These are phyloP conservation scores for Vitis rotundifolia DNA, from an alignment of 164 flowering plant genomes.

Conservation along the genomic window DNA sequence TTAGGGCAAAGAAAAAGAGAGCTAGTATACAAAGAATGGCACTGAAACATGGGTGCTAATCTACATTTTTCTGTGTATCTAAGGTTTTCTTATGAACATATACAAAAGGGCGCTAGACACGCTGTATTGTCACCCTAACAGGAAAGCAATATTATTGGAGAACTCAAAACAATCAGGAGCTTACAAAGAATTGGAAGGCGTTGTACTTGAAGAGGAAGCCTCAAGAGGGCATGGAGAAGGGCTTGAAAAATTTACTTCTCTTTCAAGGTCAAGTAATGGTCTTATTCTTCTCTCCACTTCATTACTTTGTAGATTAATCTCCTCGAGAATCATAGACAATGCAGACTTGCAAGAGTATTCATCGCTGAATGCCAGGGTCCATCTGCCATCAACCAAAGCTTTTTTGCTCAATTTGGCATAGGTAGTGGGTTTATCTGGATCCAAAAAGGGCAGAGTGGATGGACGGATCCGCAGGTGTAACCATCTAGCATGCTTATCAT, in stretches of 20 bases:
- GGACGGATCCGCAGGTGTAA: slow-evolving; percentile 93
- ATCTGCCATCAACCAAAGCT: slow-evolving; percentile 86
- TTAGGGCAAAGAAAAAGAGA: slow-evolving; percentile 15
- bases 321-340: slow-evolving; percentile 69
- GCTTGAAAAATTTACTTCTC: slow-evolving; percentile 22
- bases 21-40: slow-evolving; percentile 54
- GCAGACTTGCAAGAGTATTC: slow-evolving; percentile 77
- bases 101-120: slow-evolving; percentile 30
- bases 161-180: slow-evolving; percentile 16
- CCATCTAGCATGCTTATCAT: slow-evolving; percentile 88
- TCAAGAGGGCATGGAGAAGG: slow-evolving; percentile 13
- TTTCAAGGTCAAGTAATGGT: slow-evolving; percentile 60
- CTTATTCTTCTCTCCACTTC: slow-evolving; percentile 76
- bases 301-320: slow-evolving; percentile 47
- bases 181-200: slow-evolving; percentile 27
- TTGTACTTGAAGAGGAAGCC: slow-evolving; percentile 23
- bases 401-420: slow-evolving; percentile 48
- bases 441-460: slow-evolving; percentile 61
- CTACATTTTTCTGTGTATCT: slow-evolving; percentile 31
- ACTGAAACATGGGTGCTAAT: slow-evolving; percentile 20
- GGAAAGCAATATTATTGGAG: slow-evolving; percentile 22
- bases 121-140: slow-evolving; percentile 27
- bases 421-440: slow-evolving; percentile 38
- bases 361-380: slow-evolving; percentile 92
- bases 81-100: slow-evolving; percentile 29